Base-by-base conservation (phyloP, 2,329 filamentous ascomycete species). In the Xylariaceae sp. region DNA sequence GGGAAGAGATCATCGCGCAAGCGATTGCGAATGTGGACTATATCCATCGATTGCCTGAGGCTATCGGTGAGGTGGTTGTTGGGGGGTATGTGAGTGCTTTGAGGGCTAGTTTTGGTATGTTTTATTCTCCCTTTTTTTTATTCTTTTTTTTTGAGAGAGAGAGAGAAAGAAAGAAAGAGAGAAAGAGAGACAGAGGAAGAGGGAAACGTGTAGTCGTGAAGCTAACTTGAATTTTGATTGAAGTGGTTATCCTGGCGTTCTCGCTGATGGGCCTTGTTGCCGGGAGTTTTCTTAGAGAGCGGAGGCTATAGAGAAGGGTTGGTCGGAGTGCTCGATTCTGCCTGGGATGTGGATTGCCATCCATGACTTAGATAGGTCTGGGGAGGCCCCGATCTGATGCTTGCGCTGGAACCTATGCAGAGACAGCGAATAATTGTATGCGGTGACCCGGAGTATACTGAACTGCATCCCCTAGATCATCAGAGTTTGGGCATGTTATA, bases 21-120 rank as follows among this genome's bases (percentile, higher is more conserved):
- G 72, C 73, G 1, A 67, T 72, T 31, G 70, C 69, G 0, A 70
- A 73, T 48, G 71, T 73, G 6, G 64, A 67, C 1, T 76, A 74
- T 53, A 70, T 76, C n/a, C 51, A 50, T 32, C 43, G 59, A 30
- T 30, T 62, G 8, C 51, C 57, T 3, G 9, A 31, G 34, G 11
- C 34, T 2, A 40, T 60, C 3, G 11, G 26, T 19, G 40, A 57
- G 12, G 46, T 55, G 29, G 58, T 62, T 29, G 11, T 60, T 35
- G 26, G 47, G 26, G 50, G 56, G 6, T 62, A 60, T 50, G 53
- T 62, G 3, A 27, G 35, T 4, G 54, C 42, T 5, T 51, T 62
- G 27, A 57, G 54, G 34, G 51, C 50, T 29, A 59, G 58, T 40
- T 59, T 57, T 30, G 51, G 60, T 60, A 56, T 11, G 57, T 30